A percentile compares a stretch with the other conserved stretches of the same genome.
Evolutionary conservation across 2,329 filamentous ascomycete species (phyloP).

Genomic region (Fusarium acutatum): DNA sequence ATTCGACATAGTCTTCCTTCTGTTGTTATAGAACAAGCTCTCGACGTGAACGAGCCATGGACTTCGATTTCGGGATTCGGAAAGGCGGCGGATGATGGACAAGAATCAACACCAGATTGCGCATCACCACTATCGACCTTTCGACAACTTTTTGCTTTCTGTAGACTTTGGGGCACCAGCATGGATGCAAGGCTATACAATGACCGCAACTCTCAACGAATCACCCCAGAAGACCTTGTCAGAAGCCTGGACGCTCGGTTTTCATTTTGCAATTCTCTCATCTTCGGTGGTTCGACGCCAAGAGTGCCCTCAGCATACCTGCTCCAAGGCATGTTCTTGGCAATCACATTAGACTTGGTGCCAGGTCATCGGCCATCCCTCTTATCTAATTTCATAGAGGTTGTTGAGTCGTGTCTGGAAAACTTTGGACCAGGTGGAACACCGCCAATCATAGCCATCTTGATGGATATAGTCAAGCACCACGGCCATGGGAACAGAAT

Average conservation of each 20-base stretch:
- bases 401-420: slow-evolving; percentile 45
- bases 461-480: slow-evolving; percentile 49
- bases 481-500: slow-evolving; percentile 44
- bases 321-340: slow-evolving; percentile 50
- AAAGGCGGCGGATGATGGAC: background rate
- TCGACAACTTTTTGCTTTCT: slow-evolving; percentile 53
- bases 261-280: slow-evolving; percentile 51
- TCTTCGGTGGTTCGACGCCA: slow-evolving; percentile 47
- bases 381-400: slow-evolving; percentile 49
- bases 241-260: slow-evolving; percentile 47
- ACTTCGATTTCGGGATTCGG: slow-evolving; percentile 36
- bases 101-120: slow-evolving; percentile 13
- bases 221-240: slow-evolving; percentile 44
- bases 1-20: slow-evolving; percentile 28
- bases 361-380: slow-evolving; percentile 47
- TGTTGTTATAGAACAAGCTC: slow-evolving; percentile 16
- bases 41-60: slow-evolving; percentile 27
- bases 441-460: slow-evolving; percentile 46
- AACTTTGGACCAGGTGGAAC: slow-evolving; percentile 47
- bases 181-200: slow-evolving; percentile 31
- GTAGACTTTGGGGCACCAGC: slow-evolving; percentile 45
- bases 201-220: slow-evolving; percentile 10
- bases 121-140: slow-evolving; percentile 52
- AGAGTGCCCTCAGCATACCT: slow-evolving; percentile 48
- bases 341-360: slow-evolving; percentile 47